phyloP scores from a whole-genome alignment of 306 rosid species.

The Biancaea sappan region DNA sequence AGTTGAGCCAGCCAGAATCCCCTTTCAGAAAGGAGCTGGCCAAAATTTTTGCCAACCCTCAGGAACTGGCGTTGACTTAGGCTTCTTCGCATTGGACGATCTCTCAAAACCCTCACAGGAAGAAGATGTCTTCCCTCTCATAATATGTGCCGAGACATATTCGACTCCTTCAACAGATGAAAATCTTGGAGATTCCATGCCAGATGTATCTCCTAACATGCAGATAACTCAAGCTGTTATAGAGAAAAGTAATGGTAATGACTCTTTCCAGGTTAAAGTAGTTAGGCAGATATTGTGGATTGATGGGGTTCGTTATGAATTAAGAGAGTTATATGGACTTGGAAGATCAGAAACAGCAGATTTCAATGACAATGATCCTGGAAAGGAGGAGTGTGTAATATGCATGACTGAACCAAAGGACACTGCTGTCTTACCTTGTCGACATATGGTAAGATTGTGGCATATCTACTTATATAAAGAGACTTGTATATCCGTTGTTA shows the following conservation, averaged over 20 bases:
- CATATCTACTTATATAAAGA: background rate
- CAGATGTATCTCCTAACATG: slow-evolving; percentile 54
- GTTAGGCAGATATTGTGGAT: slow-evolving; percentile 78
- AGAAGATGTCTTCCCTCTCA: slow-evolving; percentile 79
- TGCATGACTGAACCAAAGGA: slow-evolving; percentile 96
- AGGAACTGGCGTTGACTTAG: slow-evolving; percentile 88
- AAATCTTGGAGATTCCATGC: slow-evolving; percentile 39
- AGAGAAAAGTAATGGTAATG: slow-evolving; percentile 53
- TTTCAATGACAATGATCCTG: slow-evolving; percentile 66
- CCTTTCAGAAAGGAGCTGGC: slow-evolving; percentile 81
- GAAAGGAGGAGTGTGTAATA: slow-evolving; percentile 78
- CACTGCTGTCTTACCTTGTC: slow-evolving; percentile 82
- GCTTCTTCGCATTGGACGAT: slow-evolving; percentile 85
- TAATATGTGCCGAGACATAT: slow-evolving; percentile 76
- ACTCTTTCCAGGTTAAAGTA: slow-evolving; percentile 70
- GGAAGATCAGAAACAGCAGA: slow-evolving; percentile 60
- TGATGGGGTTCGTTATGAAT: slow-evolving; percentile 76
- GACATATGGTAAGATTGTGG: slow-evolving; percentile 76
- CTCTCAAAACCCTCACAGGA: slow-evolving; percentile 82
- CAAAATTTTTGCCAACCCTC: slow-evolving; percentile 76
- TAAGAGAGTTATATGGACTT: slow-evolving; percentile 83
- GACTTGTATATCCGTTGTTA: background rate
- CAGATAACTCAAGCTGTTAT: slow-evolving; percentile 84
- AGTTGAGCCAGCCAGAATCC: slow-evolving; percentile 60
- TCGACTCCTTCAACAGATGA: slow-evolving; percentile 43